Conservation (phyloP, 2,329 filamentous ascomycete genomes). For the Alternaria atra region DNA sequence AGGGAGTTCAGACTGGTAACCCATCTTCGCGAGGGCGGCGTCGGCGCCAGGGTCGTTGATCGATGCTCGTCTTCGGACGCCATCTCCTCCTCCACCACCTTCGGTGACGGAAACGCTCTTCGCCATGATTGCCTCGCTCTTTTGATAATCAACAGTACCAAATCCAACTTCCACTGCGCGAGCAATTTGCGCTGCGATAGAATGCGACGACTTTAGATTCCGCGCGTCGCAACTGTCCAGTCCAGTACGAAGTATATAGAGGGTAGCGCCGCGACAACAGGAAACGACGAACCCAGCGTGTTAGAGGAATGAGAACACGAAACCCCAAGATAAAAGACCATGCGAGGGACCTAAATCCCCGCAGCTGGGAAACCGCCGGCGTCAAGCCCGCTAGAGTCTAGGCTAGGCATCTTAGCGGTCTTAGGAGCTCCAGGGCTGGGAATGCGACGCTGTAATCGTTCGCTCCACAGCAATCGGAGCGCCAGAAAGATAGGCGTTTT, state of each 20-base stretch:
- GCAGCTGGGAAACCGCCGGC: slow-evolving; percentile 4
- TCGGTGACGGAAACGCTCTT: slow-evolving; percentile 31
- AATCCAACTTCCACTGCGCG: slow-evolving; percentile 11
- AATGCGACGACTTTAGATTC: background rate
- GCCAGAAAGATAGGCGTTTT: slow-evolving; percentile 1
- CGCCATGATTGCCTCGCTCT: slow-evolving; percentile 19
- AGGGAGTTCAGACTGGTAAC: slow-evolving; percentile 72
- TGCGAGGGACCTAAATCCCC: slow-evolving; percentile 1
- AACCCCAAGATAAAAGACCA: slow-evolving; percentile 5
- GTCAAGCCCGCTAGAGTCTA: slow-evolving; percentile 12
- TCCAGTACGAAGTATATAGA: background rate
- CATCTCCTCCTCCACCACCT: slow-evolving; percentile 19
- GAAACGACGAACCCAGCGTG: background rate
- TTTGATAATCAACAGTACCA: background rate
- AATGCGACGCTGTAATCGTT: slow-evolving; percentile 16
- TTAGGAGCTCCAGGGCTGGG: slow-evolving; percentile 1
- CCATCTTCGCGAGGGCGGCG: slow-evolving; percentile 70
- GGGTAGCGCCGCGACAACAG: background rate
- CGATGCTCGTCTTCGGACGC: slow-evolving; percentile 24
- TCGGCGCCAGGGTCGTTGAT: slow-evolving; percentile 60
- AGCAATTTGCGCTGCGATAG: background rate
- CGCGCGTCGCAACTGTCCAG: background rate
- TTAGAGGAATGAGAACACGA: slow-evolving; percentile 1
- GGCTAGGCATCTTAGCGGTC: slow-evolving; percentile 2
- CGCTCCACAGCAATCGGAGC: slow-evolving; percentile 10